Base-by-base conservation (phyloP, 2,329 filamentous ascomycete species). In the Sarocladium strictum region DNA sequence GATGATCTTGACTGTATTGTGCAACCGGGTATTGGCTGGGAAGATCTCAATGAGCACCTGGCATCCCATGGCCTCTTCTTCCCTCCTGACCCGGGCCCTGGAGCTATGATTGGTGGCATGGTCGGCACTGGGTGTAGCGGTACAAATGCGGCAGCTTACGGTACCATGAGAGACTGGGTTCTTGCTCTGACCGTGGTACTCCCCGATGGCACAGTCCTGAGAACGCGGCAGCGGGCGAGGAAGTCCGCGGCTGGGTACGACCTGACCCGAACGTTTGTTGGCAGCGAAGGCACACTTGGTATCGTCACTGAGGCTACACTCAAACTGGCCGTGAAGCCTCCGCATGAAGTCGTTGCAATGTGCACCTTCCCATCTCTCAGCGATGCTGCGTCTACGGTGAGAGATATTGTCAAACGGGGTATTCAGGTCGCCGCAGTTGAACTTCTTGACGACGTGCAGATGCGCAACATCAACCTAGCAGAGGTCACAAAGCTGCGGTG, bases 121-220 rank as follows among this genome's bases (percentile, higher is more conserved):
- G 80, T 89, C 3, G 84, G 83, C 1, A 89, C 86, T 11, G 76
- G 76, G 49, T 79, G 76, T 65, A 78, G 75, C 57, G 90, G 90
- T 50, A 94, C 89, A 2, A 94, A 95, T 66, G 83, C 89, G 3
- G 90, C 90, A 67, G 79, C 88, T 50, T 94, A 94, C 65, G 90
- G 89, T 53, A 94, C 89, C 0, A 94, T 94, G 89, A 83, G 87
- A 54, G 90, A 95, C 65, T 95, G 89, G 89, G 89, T 94, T 1
- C 71, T 93, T 10, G 87, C 83, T 52, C 73, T 95, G 50, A 94
- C 89, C 0, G 86, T 94, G 2, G 89, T 95, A 1, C 77, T 95
- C 53, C 87, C 89, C 2, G 89, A 94, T 67, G 89, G 90, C 21
- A 90, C 87, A 0, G 71, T 92, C 32, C 84, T 93, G 64, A 90